Conservation (phyloP, 257 asterid genomes). For the Capsicum chinense region DNA sequence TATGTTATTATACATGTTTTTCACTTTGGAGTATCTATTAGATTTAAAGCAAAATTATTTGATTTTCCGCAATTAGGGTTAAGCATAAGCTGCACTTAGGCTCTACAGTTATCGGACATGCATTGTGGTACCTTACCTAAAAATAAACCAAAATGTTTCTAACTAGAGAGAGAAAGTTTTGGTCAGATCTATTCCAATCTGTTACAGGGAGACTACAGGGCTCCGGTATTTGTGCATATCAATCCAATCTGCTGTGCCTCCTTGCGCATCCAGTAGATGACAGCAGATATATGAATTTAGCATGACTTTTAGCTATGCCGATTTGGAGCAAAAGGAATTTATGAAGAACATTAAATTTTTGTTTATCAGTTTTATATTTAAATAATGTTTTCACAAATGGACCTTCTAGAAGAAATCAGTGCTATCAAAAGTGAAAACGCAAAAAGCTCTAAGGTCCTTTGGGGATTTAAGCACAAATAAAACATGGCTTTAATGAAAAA, state of each 20-base stretch:
- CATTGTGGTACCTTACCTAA: background rate
- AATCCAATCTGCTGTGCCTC: background rate
- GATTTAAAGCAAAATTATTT: background rate
- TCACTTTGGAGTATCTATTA: constrained; percentile 7
- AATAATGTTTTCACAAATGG: background rate
- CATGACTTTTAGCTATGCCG: background rate
- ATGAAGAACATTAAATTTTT: background rate
- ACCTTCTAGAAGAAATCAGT: background rate
- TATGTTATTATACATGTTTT: background rate
- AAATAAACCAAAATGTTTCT: background rate
- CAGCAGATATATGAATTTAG: background rate
- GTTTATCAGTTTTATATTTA: no score
- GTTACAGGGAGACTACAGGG: background rate
- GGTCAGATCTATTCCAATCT: background rate
- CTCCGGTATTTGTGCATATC: background rate
- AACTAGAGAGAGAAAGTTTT: background rate
- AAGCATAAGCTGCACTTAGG: constrained; percentile 5
- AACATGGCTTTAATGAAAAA: no score
- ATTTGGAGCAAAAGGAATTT: background rate
- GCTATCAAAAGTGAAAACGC: no score
- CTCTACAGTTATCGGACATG: background rate
- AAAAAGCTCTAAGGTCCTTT: no score
- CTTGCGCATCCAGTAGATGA: background rate
- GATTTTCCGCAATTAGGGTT: background rate
- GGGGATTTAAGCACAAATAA: no score